Conservation (phyloP, 176 grass and related monocot genomes). For the sorghum (Sorghum bicolor) region DNA sequence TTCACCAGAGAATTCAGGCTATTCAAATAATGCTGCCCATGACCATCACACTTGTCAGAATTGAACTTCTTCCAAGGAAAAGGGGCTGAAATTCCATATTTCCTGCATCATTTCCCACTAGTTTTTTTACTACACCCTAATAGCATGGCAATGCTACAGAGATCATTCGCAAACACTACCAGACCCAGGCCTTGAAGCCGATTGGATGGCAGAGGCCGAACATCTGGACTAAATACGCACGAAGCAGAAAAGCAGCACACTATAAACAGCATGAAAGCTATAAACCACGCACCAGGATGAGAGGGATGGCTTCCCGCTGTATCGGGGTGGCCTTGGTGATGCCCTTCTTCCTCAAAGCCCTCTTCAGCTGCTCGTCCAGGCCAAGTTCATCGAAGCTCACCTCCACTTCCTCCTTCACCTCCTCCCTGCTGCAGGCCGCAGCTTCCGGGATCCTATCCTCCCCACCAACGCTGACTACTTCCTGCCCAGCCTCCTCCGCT, state of each 20-base stretch:
- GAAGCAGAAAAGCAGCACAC: background rate
- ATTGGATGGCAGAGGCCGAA: background rate
- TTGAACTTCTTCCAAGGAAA: background rate
- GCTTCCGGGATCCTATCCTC: background rate
- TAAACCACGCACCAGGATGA: conserved; percentile 58
- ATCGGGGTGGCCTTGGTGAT: conserved; percentile 63
- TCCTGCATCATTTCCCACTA: background rate
- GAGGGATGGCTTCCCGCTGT: conserved; percentile 81
- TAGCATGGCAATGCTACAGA: background rate
- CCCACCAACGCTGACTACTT: background rate
- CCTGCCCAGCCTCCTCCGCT: background rate
- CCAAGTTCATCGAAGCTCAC: conserved; percentile 71
- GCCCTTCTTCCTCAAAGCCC: conserved; percentile 81
- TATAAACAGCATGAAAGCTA: background rate
- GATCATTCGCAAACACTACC: background rate
- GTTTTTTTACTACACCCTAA: background rate
- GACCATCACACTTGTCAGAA: background rate
- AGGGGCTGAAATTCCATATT: background rate
- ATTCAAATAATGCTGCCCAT: background rate
- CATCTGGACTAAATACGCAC: background rate
- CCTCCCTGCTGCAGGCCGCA: background rate
- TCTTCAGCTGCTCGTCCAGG: conserved; percentile 74
- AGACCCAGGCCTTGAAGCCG: background rate
- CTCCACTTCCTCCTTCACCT: conserved; percentile 37
- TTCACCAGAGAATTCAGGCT: conserved; percentile 37